phyloP scores from a whole-genome alignment of 306 rosid genomes.

The Inga oerstediana region DNA sequence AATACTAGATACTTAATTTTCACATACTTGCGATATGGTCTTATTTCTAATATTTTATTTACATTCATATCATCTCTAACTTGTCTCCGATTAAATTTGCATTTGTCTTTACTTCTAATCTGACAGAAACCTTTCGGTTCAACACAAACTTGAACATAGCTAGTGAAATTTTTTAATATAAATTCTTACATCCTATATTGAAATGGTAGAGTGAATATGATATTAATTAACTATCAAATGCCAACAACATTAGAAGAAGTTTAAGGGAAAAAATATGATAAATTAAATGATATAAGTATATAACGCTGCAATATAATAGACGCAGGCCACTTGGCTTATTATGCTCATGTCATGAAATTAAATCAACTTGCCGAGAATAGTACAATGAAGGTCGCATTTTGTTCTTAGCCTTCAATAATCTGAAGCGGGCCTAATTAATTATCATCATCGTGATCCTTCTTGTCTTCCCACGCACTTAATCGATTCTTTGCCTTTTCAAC shows the following conservation, averaged over 20 bases:
- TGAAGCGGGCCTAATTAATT: not conserved
- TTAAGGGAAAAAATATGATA: not conserved
- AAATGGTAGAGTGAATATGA: not conserved
- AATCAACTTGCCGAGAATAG: not conserved
- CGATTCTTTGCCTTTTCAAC: conserved; percentile 1
- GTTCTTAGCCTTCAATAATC: not conserved
- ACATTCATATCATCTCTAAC: no score
- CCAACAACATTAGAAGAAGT: not conserved
- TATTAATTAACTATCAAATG: not conserved
- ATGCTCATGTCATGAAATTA: not conserved
- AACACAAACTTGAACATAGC: not conserved
- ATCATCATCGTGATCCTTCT: not conserved
- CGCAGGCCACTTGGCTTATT: no score
- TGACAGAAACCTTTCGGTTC: no score
- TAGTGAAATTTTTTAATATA: not conserved
- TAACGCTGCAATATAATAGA: no score
- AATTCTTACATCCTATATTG: not conserved
- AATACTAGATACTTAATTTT: no score
- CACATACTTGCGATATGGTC: no score
- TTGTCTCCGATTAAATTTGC: no score
- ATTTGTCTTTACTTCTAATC: no score
- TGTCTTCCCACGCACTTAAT: not conserved
- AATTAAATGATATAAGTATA: no score
- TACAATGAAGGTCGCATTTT: not conserved
- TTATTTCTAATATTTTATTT: no score